Percentiles rank a stretch among this genome's conserved stretches.
Evolutionary conservation across 2,329 filamentous ascomycete species (phyloP).

Genomic region (Trichoderma atrobrunneum): DNA sequence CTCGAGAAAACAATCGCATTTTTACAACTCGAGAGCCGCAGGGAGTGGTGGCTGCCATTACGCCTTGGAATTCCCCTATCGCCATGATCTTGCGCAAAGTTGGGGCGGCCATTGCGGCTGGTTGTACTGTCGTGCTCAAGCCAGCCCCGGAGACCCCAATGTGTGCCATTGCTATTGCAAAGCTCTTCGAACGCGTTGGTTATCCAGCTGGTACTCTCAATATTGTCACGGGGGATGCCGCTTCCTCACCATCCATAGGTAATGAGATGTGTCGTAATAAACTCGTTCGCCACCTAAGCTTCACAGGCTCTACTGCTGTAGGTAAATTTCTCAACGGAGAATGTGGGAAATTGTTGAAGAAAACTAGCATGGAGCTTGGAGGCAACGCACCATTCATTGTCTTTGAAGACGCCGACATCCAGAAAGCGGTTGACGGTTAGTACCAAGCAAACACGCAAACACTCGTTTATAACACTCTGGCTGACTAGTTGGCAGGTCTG

Average conservation of each 20-base stretch:
- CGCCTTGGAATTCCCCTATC: too few species aligned
- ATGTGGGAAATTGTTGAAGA: neutral
- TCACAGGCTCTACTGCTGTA: neutral
- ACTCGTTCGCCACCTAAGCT: neutral
- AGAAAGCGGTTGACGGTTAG: neutral
- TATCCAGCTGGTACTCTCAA: conserved; percentile 56
- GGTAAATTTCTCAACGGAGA: neutral
- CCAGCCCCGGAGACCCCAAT: conserved; percentile 70
- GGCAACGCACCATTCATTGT: conserved; percentile 26
- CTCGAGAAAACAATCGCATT: too few species aligned
- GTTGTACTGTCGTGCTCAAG: conserved; percentile 63
- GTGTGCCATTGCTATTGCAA: conserved; percentile 65
- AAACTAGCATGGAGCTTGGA: neutral
- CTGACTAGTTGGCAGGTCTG: neutral
- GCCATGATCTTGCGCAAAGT: neutral
- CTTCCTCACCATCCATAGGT: neutral
- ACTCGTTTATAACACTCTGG: neutral
- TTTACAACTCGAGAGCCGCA: too few species aligned
- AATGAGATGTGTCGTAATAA: neutral
- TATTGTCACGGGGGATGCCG: conserved; percentile 54
- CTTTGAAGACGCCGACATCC: neutral
- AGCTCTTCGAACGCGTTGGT: conserved; percentile 66
- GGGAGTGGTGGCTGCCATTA: too few species aligned
- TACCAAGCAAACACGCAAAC: neutral
- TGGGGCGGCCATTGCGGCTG: neutral